Conservation (phyloP, 768 basidiomycete genomes). For the Lactarius sanguifluus region DNA sequence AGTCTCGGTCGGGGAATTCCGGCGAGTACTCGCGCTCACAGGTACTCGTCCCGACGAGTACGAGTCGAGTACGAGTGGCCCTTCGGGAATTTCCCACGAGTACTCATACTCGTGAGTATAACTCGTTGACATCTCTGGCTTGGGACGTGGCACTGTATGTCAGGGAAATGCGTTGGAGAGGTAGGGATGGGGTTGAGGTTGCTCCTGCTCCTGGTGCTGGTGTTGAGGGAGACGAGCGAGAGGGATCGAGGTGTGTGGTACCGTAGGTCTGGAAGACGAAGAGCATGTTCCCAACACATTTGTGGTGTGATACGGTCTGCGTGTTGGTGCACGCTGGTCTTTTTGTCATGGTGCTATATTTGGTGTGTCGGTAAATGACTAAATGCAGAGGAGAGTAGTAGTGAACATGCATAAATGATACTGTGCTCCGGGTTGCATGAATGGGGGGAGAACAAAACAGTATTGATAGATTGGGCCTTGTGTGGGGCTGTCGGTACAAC, state of each 20-base stretch:
- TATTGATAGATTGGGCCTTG: too few relatives aligned
- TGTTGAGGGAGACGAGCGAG: conserved; percentile 2
- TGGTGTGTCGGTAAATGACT: not conserved
- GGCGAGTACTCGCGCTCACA: too few relatives aligned
- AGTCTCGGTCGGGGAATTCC: too few relatives aligned
- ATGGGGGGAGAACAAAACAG: conserved; percentile 22
- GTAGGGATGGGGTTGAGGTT: not conserved
- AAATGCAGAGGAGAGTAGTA: not conserved
- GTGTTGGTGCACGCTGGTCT: conserved; percentile 60
- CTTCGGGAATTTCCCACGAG: too few relatives aligned
- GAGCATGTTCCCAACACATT: conserved; percentile 60
- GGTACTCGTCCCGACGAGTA: too few relatives aligned
- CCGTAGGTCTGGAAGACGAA: conserved; percentile 53
- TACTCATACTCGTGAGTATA: too few relatives aligned
- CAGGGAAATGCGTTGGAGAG: conserved; percentile 22
- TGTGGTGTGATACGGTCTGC: conserved; percentile 49
- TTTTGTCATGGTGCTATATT: conserved; percentile 53
- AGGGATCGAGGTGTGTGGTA: conserved; percentile 27
- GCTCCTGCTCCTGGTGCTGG: not conserved
- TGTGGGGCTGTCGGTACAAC: too few relatives aligned
- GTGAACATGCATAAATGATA: conserved; percentile 59
- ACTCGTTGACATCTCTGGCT: too few relatives aligned
- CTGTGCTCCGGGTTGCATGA: conserved; percentile 44
- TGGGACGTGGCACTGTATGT: conserved; percentile 6
- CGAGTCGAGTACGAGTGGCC: too few relatives aligned